Evolutionary conservation across 495 filamentous ascomycete species (phyloP).

Genomic region (Pseudevernia furfuracea): DNA sequence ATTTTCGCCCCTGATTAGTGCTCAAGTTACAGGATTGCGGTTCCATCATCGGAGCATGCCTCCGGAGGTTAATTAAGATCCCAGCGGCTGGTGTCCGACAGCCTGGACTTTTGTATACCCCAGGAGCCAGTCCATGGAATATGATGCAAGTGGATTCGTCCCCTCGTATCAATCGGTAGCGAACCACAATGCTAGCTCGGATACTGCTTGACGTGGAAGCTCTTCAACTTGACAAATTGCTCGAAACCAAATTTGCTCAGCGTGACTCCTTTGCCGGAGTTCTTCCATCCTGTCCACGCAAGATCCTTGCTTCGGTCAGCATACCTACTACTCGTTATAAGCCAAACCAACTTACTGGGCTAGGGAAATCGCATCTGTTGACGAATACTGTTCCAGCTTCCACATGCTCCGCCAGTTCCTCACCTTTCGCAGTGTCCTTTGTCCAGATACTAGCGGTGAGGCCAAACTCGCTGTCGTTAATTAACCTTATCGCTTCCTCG

Average conservation of each 20-base stretch:
- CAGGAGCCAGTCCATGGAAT: no score
- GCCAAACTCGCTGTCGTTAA: slow-evolving; percentile 95
- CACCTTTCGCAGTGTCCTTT: slow-evolving; percentile 71
- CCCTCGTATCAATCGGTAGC: not conserved
- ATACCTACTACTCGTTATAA: slow-evolving; percentile 15
- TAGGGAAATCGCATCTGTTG: slow-evolving; percentile 89
- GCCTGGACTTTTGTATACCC: no score
- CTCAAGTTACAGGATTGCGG: no score
- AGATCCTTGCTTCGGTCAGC: slow-evolving; percentile 58
- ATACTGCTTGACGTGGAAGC: slow-evolving; percentile 87
- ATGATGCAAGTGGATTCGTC: not conserved
- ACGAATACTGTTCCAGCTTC: slow-evolving; percentile 96
- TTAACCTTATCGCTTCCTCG: slow-evolving; percentile 70
- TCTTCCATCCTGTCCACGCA: slow-evolving; percentile 97
- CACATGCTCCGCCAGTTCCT: slow-evolving; percentile 67
- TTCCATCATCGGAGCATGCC: no score
- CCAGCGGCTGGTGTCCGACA: no score
- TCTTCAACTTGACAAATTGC: slow-evolving; percentile 93
- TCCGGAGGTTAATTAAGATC: no score
- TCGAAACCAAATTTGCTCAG: slow-evolving; percentile 87
- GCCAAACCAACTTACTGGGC: slow-evolving; percentile 57
- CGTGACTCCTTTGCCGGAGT: slow-evolving; percentile 84
- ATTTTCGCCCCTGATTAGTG: no score
- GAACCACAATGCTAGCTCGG: slow-evolving; percentile 45
- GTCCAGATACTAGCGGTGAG: slow-evolving; percentile 98